Conservation (phyloP, 805 yeast genomes). For the Candida morakotiae region DNA sequence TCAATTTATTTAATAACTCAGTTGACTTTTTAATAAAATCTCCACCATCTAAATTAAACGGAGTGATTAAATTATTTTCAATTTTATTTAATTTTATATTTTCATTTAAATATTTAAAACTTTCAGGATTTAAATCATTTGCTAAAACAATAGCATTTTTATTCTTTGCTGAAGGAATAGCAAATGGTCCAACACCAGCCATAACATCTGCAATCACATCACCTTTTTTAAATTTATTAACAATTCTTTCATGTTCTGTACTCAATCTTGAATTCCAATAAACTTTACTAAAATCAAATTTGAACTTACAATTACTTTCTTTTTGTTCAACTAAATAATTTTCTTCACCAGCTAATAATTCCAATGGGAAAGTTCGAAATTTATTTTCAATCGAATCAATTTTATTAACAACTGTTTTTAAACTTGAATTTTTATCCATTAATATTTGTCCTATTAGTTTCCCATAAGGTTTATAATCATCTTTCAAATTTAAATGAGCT, state of each 20-base stretch:
- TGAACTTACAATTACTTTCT: conserved; percentile 82
- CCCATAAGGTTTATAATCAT: conserved; percentile 81
- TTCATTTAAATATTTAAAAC: conserved; percentile 62
- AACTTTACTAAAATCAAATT: conserved; percentile 86
- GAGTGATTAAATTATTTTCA: conserved; percentile 45
- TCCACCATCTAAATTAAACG: conserved; percentile 78
- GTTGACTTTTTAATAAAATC: conserved; percentile 68
- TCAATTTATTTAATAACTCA: conserved; percentile 45
- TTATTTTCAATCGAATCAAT: conserved; percentile 80
- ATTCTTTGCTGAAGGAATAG: conserved; percentile 90
- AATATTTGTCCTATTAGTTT: conserved; percentile 83
- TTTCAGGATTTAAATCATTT: conserved; percentile 89
- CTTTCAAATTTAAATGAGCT: conserved; percentile 85
- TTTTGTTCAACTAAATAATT: conserved; percentile 77
- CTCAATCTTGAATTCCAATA: conserved; percentile 96
- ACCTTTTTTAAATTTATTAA: conserved; percentile 54
- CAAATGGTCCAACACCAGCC: conserved; percentile 99
- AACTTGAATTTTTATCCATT: conserved; percentile 77
- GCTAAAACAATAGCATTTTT: conserved; percentile 71
- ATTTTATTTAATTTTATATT: conserved; percentile 69
- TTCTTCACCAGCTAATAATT: conserved; percentile 81
- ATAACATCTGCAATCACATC: conserved; percentile 90
- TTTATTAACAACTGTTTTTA: conserved; percentile 89
- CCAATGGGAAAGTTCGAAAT: conserved; percentile 91
- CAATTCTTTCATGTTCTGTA: conserved; percentile 86